Conservation (phyloP, 352 stramenopile genomes). For the Pythium rishiriense region DNA sequence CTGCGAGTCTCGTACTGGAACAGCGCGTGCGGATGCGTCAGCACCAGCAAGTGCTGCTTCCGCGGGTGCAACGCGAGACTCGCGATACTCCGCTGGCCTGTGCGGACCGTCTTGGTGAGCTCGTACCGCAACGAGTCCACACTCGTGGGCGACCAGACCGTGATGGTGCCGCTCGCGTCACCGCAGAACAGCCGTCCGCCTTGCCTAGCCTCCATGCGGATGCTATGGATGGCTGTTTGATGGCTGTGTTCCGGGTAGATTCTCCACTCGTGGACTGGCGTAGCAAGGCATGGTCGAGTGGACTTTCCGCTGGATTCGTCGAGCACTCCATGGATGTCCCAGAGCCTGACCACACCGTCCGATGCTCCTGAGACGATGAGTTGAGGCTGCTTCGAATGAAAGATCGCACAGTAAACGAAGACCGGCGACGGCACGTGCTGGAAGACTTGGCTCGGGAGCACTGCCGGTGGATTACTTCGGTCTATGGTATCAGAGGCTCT, state of each 20-base stretch:
- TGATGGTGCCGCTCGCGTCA: conserved; percentile 46
- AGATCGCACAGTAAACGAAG: conserved; percentile 70
- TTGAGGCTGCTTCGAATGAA: conserved; percentile 34
- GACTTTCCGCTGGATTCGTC: conserved; percentile 17
- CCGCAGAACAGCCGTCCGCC: conserved; percentile 56
- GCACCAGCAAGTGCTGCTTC: conserved; percentile 64
- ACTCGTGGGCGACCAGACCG: conserved; percentile 38
- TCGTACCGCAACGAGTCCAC: conserved; percentile 17
- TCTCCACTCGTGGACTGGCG: conserved; percentile 24
- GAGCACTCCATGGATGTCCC: conserved; percentile 16
- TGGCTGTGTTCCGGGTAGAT: neutral
- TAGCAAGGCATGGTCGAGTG: neutral
- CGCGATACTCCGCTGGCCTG: conserved; percentile 50
- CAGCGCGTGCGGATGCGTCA: conserved; percentile 58
- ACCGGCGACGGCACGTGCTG: conserved; percentile 54
- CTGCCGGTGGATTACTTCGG: neutral
- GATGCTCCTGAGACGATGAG: conserved; percentile 53
- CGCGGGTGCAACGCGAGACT: conserved; percentile 61
- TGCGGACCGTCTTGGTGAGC: conserved; percentile 53
- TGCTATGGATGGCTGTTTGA: conserved; percentile 38
- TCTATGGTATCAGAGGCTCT: neutral
- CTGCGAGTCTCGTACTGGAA: conserved; percentile 77
- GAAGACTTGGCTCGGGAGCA: conserved; percentile 32
- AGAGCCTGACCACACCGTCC: conserved; percentile 53
- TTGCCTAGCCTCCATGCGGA: conserved; percentile 46